phyloP scores from a whole-genome alignment of 2,329 filamentous ascomycete species.

The Dryadomyces quercivorus region DNA sequence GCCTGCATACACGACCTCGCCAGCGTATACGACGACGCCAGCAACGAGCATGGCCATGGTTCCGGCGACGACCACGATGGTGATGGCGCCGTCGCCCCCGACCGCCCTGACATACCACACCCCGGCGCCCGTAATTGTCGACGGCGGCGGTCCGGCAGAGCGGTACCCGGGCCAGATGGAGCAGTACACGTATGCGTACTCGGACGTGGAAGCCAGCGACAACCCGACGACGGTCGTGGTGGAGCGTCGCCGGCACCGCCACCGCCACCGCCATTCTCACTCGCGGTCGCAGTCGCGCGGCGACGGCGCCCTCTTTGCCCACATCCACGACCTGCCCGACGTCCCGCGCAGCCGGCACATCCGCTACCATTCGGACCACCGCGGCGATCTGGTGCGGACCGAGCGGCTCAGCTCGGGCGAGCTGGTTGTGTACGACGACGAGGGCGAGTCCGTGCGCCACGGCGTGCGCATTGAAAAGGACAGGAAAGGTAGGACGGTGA shows the following conservation, averaged over 20 bases:
- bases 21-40: background rate
- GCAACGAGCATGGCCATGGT: constrained; percentile 10
- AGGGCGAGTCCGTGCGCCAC: constrained; percentile 24
- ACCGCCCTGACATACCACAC: constrained; percentile 9
- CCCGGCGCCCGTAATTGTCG: constrained; percentile 27
- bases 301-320: constrained; percentile 48
- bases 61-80: constrained; percentile 6
- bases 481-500: constrained; percentile 89
- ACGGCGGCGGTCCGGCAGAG: constrained; percentile 22
- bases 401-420: constrained; percentile 48
- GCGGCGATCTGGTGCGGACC: constrained; percentile 38
- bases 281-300: constrained; percentile 20
- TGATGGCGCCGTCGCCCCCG: background rate
- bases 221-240: constrained; percentile 22
- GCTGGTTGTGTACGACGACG: constrained; percentile 50
- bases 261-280: constrained; percentile 16
- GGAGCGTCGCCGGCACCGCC: constrained; percentile 10
- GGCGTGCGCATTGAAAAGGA: constrained; percentile 71
- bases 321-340: constrained; percentile 50
- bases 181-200: constrained; percentile 22
- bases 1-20: no score
- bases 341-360: constrained; percentile 46
- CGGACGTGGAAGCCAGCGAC: background rate
- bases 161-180: constrained; percentile 3
- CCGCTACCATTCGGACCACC: constrained; percentile 15